Evolutionary conservation across 768 basidiomycete genomes (phyloP), one percentile per base, ranked within the genome.

Genomic region (Roridomyces roridus): DNA sequence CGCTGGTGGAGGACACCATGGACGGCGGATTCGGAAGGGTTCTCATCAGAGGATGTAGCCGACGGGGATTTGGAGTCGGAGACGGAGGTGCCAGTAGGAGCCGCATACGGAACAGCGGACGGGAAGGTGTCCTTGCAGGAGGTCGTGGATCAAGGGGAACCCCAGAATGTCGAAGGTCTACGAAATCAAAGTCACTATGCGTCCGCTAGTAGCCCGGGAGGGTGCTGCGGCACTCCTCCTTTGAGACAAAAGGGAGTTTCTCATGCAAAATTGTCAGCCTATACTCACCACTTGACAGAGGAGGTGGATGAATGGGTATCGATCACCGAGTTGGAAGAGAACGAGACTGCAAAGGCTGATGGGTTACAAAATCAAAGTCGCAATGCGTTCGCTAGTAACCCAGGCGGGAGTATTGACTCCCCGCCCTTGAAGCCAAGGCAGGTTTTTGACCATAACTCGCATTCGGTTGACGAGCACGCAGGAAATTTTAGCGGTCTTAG

Each of bases 161-260:
- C 39, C 46, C 24, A 12, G 21, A 18, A 37, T 15, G 39, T 26
- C 48, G 48, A 50, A 26, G 48, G 37, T 15, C 1, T 50, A 50
- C 48, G 26, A 41, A 50, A 50, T 26, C 37, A 41, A 50, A 50
- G 48, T 41, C 48, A 39, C 48, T 12, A 29, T 50, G 48, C 48
- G 48, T 41, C 37, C 25, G 53, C 46, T 55, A 55, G 53, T 55
- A 55, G 17, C 39, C 53, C 53, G 25, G 53, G 53, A 47, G 26
- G 47, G 53, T 47, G 53, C 45, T 29, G 45, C 28, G 25, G 45
- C 53, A 41, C 44, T 41, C 21, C 26, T 47, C 53, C 53, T 35
- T 42, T 46, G 53, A 55, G 45, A 21, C 26, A 18, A 12, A 47
- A 35, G 53, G 45, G 18, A 47, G 53, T 55, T 17, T 7, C 18